Conservation (phyloP, 306 rosid species). For the Ochetophila trinervis region DNA sequence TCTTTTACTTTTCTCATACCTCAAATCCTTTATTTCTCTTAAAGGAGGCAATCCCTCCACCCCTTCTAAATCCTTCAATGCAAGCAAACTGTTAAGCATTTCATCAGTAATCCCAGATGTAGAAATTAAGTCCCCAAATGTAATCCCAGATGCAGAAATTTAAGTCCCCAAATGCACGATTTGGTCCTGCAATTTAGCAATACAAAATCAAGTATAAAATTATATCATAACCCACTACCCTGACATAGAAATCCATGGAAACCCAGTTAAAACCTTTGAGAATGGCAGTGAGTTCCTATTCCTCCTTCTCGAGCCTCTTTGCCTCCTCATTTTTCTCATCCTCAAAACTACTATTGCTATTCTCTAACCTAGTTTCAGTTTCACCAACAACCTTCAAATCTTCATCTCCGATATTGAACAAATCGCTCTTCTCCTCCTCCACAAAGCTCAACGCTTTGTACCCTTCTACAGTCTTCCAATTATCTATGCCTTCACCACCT, state of each 20-base stretch:
- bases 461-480: conserved; percentile 33
- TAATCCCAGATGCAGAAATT: conserved; percentile 65
- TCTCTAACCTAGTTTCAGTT: conserved; percentile 6
- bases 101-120: conserved; percentile 93
- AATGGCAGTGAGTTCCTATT: too few relatives aligned
- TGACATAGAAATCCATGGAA: too few relatives aligned
- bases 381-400: conserved; percentile 20
- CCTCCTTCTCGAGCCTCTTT: too few relatives aligned
- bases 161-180: conserved; percentile 42
- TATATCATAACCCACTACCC: too few relatives aligned
- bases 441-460: conserved; percentile 55
- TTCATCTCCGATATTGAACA: conserved; percentile 43
- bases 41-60: conserved; percentile 86
- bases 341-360: conserved; percentile 1
- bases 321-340: conserved; percentile 31
- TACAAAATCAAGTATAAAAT: too few relatives aligned
- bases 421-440: conserved; percentile 41
- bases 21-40: conserved; percentile 60
- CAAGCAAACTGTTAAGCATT: conserved; percentile 89
- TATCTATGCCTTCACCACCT: conserved; percentile 39
- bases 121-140: conserved; percentile 85
- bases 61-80: conserved; percentile 73
- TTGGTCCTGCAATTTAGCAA: too few relatives aligned
- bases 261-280: too few relatives aligned
- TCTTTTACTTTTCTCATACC: conserved; percentile 67